Evolutionary conservation across 1,284 basidiomycete genomes (phyloP), one percentile per base, ranked within the genome.

Genomic region (Cryptococcus deneoformans): DNA sequence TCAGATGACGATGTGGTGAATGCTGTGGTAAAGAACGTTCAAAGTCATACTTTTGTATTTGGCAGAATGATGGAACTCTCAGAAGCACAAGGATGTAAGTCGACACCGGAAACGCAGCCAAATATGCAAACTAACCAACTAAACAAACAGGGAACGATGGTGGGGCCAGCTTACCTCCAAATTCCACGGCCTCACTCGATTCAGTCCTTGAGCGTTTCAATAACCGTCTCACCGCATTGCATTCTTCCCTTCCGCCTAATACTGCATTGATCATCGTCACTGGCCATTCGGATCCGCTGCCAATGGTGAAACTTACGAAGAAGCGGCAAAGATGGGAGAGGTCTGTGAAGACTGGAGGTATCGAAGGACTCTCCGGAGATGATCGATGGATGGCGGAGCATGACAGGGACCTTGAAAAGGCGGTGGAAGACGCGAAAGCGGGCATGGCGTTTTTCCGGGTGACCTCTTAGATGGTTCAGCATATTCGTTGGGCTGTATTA

Each of bases 211-310:
- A 52, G 7, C 54, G 77, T 1, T 80, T 95, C 48, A 84, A 92
- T 72, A 69, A 65, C 0, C 85, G 85, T 3, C 81, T 96, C 1
- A 73, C 78, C 42, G 70, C 78, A 4, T 78, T 96, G 0, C 86
- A 92, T 68, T 79, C 81, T 0, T 74, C 85, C 0, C 82, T 96
- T 0, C 90, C 91, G 0, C 71, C 85, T 6, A 85, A 87, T 34
- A 90, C 91, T 0, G 91, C 91, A 0, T 73, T 96, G 10, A 79
- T 95, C 45, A 80, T 96, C 47, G 86, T 95, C 68, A 90, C 88
- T 0, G 92, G 92, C 0, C 90, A 95, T 70, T 85, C 86, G 1
- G 89, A 94, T 70, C 92, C 93, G 0, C 83, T 89, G 0, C 79
- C 75, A 1, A 92, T 93, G 88, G 79, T 86, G 1, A 72, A 81